Base-by-base conservation (phyloP, 148 eudicot species). In the Rhododendron simsii region DNA sequence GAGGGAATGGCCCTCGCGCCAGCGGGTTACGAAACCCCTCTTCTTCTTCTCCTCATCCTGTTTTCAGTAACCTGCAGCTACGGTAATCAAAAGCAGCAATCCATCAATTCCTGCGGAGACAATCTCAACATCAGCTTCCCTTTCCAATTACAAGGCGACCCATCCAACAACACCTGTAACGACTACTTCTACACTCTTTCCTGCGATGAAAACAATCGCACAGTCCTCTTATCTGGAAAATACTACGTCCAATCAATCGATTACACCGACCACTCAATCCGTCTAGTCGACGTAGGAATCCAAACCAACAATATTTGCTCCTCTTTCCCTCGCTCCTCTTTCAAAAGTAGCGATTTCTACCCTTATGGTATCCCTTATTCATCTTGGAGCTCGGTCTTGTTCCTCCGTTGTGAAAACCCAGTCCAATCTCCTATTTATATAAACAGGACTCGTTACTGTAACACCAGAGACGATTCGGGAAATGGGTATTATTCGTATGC, bases 201-300 rank as follows among this genome's bases (percentile, higher is more conserved):
- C 30, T 84, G 86, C n/a, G 26, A 21, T 39, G 51, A 84, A n/a
- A 75, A 75, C 80, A 84, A 84, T 84, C 65, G 67, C 86, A 75
- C 86, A 0, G 21, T 59, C 33, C 73, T 82, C 23, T 14, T 1
- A 0, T 37, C 50, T 1, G 74, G 50, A 80, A 82, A 86, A 50
- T 88, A 55, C 86, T 20, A 53, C 69, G 87, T 88, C 2, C 57
- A 82, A 28, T 51, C 82, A 2, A 88, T 88, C 76, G 18, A 45
- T 50, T 88, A 88, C 74, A 7, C 47, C 21, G 41, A 67, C 44
- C 3, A 44, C 23, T 3, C 79, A 48, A 83, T 88, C 11, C 39
- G 90, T 2, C 1, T 88, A 0, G 63, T 71, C 9, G 87, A 88
- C 11, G 47, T 67, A 3, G 83, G 87, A 16, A 20, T 85, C 65